A percentile compares a stretch with the other conserved stretches of the same genome.
phyloP scores from a whole-genome alignment of 2,329 filamentous ascomycete genomes.

The Alternaria ventricosa region DNA sequence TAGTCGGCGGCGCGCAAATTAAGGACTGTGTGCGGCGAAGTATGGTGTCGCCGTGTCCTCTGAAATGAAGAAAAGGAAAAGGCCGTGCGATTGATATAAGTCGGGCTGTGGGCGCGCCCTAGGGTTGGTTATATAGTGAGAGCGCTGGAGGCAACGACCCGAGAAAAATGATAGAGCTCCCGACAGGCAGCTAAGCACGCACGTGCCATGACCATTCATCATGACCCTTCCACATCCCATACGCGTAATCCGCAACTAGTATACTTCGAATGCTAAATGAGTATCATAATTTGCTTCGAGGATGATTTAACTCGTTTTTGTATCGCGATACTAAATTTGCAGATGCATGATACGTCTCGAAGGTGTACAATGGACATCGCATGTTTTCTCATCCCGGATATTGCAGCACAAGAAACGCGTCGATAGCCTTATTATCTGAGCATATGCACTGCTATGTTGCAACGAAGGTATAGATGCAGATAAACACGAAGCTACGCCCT shows the following conservation, averaged over 20 bases:
- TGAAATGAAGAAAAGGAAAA: slow-evolving; percentile 14
- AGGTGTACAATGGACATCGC: not conserved
- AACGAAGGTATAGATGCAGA: not conserved
- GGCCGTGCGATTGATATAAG: slow-evolving; percentile 11
- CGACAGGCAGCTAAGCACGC: slow-evolving; percentile 9
- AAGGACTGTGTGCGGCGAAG: slow-evolving; percentile 10
- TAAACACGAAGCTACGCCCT: not conserved
- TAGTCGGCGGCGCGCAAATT: slow-evolving; percentile 10
- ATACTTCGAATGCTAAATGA: not conserved
- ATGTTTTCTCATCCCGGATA: not conserved
- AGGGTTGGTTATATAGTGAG: slow-evolving; percentile 24
- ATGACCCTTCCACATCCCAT: not conserved
- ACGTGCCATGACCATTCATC: slow-evolving; percentile 10
- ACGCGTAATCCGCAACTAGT: not conserved
- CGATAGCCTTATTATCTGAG: not conserved
- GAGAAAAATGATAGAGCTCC: slow-evolving; percentile 21
- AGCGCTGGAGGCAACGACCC: slow-evolving; percentile 12
- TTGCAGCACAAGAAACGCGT: not conserved
- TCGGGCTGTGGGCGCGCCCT: slow-evolving; percentile 34
- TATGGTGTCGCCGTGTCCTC: slow-evolving; percentile 9
- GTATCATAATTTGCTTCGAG: not conserved
- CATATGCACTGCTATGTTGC: not conserved
- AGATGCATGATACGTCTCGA: not conserved
- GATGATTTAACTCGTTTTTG: not conserved
- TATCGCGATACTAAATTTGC: no score